Base-by-base conservation (phyloP, 83 land plant species). In the Picea engelmannii region DNA sequence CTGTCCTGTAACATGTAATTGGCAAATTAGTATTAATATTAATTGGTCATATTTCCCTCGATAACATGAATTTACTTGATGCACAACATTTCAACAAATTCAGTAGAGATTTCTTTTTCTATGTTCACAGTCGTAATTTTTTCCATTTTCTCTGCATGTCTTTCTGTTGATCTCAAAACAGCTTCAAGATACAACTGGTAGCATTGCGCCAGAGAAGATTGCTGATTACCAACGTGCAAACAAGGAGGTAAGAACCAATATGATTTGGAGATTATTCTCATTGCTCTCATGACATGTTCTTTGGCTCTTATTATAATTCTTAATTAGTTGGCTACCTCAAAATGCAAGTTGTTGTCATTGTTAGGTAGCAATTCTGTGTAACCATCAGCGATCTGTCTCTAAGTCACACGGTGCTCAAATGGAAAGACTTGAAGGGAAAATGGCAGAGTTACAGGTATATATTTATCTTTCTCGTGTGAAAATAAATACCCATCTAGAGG, bases 351-450 rank as follows among this genome's bases (percentile, higher is more conserved):
- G 15, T 78, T 58, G 66, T 24, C 31, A 17, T 78, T 27, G 13
- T 24, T 86, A 96, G 99, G 99, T 98, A 85, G 99, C 99, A 35
- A 98, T 98, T 62, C 89, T 98, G 40, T 98, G 99, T 85, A 98
- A 98, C 65, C 99, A 98, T 90, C 99, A 98, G 79, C 95, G 99
- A 4, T 82, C 89, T 84, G 96, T 96, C 38, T 96, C 99, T 77
- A 98, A 98, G 91, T 82, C 93, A 5, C 99, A 98, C 61, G 78
- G 83, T 79, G 87, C 92, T 18, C 98, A 95, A 68, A 96, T 98
- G 95, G 79, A 88, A 73, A 96, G 85, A 74, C 81, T 98, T 82
- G 86, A 85, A 70, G 96, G 88, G 76, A 98, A 95, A 81, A 89
- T 94, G 70, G 47, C 86, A 58, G 97, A 95, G 62, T 71, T 94